Evolutionary conservation across 768 basidiomycete species (phyloP), one percentile per base, ranked within the genome.

Genomic region (Rhodotorula kratochvilovae): DNA sequence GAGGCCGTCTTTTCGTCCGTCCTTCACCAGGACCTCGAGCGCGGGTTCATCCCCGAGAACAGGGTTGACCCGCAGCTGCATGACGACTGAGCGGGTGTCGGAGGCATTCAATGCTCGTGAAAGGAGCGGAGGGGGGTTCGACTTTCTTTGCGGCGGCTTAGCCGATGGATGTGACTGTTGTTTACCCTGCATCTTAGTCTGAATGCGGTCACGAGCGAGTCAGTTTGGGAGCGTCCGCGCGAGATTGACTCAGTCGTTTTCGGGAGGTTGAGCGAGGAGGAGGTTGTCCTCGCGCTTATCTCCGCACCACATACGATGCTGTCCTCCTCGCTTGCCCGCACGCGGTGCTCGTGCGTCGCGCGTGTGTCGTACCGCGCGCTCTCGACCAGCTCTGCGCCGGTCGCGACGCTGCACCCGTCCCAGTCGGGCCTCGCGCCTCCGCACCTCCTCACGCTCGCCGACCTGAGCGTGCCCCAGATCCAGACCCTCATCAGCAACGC

Each of bases 361-460:
- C 58, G 58, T 3, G 29, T 59, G 39, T 27, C 58, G 27, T 27
- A 42, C 45, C 73, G 73, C 36, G 50, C 66, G 19, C 55, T 61
- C 31, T 67, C 73, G 27, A 57, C 56, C 13, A n/a, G n/a, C 48
- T 59, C 72, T 25, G 69, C 67, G 19, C 68, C 68, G 0, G 58
- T 61, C 2, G 56, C 66, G 21, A 72, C 71, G 25, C 74, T 72
- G 11, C 70, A 66, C 25, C 70, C 74, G 6, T 61, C 74, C 11
- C 65, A 72, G 8, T 56, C 65, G 13, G 67, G 67, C 21, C 64
- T 75, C 13, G 50, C 29, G 7, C 81, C 81, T 17, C 91, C 89
- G 0, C 90, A 90, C 80, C 83, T 96, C 4, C 86, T 94, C 85
- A 90, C 91, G 16, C 84, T 96, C 75, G 95, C 92, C 6, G 94